A percentile compares a stretch with the other conserved stretches of the same genome.
These are phyloP conservation scores for Trichophyton rubrum DNA, from an alignment of 2,329 filamentous ascomycete genomes.

Conservation along the genomic window DNA sequence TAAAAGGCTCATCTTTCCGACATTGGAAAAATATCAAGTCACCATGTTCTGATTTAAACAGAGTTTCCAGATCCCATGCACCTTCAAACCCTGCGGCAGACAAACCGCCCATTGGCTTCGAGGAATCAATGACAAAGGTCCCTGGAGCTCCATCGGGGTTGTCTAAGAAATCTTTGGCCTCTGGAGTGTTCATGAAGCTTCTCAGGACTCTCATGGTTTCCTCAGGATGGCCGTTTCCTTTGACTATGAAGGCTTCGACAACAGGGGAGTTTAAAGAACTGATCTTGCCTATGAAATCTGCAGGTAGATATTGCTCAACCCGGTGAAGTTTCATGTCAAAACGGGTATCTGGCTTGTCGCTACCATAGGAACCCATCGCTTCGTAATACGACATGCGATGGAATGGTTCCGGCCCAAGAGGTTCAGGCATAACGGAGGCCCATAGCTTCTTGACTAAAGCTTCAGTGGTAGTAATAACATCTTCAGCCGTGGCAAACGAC, in stretches of 20 bases:
- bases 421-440: slow-evolving; percentile 35
- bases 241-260: slow-evolving; percentile 62
- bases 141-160: slow-evolving; percentile 70
- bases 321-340: slow-evolving; percentile 55
- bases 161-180: slow-evolving; percentile 45
- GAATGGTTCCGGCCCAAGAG: slow-evolving; percentile 39
- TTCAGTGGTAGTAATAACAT: slow-evolving; percentile 52
- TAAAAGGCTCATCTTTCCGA: slow-evolving; percentile 50
- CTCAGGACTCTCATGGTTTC: slow-evolving; percentile 50
- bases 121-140: slow-evolving; percentile 61
- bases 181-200: slow-evolving; percentile 57
- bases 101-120: slow-evolving; percentile 63
- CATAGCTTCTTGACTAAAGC: slow-evolving; percentile 45
- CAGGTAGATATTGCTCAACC: slow-evolving; percentile 51
- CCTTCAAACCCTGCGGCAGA: slow-evolving; percentile 65
- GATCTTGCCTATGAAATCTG: slow-evolving; percentile 61
- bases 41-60: slow-evolving; percentile 50
- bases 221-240: slow-evolving; percentile 35
- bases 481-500: slow-evolving; percentile 62
- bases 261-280: slow-evolving; percentile 54
- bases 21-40: slow-evolving; percentile 76
- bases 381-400: slow-evolving; percentile 56
- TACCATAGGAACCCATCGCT: slow-evolving; percentile 69
- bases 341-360: slow-evolving; percentile 83
- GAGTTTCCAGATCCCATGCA: slow-evolving; percentile 44